Evolutionary conservation across 495 filamentous ascomycete genomes (phyloP), one percentile per base, ranked within the genome.

Genomic region (Xylaria intraflava): DNA sequence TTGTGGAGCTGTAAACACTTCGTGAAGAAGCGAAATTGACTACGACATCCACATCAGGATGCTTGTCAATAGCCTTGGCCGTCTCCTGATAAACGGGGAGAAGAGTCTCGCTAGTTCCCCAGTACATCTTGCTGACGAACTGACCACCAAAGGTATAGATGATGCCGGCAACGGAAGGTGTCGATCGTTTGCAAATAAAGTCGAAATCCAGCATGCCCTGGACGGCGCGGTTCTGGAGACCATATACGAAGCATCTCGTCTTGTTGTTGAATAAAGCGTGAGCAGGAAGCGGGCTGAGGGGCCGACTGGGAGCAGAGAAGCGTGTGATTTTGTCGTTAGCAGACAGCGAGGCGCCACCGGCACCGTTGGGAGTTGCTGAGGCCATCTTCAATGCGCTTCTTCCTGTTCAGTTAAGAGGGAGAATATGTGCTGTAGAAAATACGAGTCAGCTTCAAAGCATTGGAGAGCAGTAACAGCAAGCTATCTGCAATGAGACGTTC

Each of bases 71-170:
- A 56, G 93, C 93, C 80, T 96, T 96, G 65, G 82, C 76, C 30
- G 91, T 89, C 59, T 88, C 83, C 77, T 98, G 91, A 81, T 98
- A 98, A 68, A 98, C 93, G 48, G 94, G 94, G 49, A 98, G 87
- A 33, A 98, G 86, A 41, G 93, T 98, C 81, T 98, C 93, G 75
- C 91, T 96, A 58, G 93, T 98, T 65, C 93, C 93, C 93, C 93
- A 98, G 84, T 98, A 95, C 93, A 98, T 98, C 85, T 98, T 98
- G 82, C 90, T 96, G 62, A 98, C 94, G 84, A 97, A 98, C 71
- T 98, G 93, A 49, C 93, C 93, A 73, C 93, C 93, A 69, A 98
- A 98, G 62, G 93, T 96, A 81, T 98, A 98, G 78, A 98, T 97
- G 75, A 98, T 98, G 73, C 90, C 93, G 60, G 93, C 93, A 46